These are phyloP conservation scores for Hippophae rhamnoides DNA, from an alignment of 306 rosid species.

Conservation along the genomic window DNA sequence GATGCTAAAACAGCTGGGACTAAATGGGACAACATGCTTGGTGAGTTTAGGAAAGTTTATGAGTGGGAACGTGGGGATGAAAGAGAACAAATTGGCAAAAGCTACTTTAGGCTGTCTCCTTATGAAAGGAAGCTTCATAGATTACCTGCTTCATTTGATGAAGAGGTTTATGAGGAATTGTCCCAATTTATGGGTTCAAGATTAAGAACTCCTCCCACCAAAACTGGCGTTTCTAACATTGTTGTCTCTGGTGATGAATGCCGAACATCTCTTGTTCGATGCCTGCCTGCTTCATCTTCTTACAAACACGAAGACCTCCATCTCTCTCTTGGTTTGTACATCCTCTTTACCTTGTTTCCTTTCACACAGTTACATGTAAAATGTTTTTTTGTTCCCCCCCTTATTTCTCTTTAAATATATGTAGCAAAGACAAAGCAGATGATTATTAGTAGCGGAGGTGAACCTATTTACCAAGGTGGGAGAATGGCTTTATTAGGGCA, in stretches of 20 bases:
- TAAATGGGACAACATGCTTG: slow-evolving; percentile 97
- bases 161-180: slow-evolving; percentile 89
- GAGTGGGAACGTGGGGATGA: slow-evolving; percentile 97
- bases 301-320: slow-evolving; percentile 55
- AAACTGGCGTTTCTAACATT: slow-evolving; percentile 26
- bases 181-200: slow-evolving; percentile 83
- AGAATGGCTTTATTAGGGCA: slow-evolving; percentile 53
- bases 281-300: slow-evolving; percentile 49
- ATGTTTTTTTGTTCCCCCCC: neutral
- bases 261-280: slow-evolving; percentile 21
- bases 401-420: neutral
- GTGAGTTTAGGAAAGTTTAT: slow-evolving; percentile 87
- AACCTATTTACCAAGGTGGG: slow-evolving; percentile 36
- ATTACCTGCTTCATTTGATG: slow-evolving; percentile 93
- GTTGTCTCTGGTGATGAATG: slow-evolving; percentile 30
- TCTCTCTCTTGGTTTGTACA: slow-evolving; percentile 22
- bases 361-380: neutral
- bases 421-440: slow-evolving; percentile 58
- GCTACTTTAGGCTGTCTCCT: slow-evolving; percentile 91
- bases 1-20: slow-evolving; percentile 91
- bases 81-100: slow-evolving; percentile 74
- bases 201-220: slow-evolving; percentile 53
- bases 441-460: slow-evolving; percentile 36
- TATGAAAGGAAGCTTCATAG: slow-evolving; percentile 88
- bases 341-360: no score